phyloP scores from a whole-genome alignment of 768 basidiomycete genomes.

The Hypholoma fasciculare region DNA sequence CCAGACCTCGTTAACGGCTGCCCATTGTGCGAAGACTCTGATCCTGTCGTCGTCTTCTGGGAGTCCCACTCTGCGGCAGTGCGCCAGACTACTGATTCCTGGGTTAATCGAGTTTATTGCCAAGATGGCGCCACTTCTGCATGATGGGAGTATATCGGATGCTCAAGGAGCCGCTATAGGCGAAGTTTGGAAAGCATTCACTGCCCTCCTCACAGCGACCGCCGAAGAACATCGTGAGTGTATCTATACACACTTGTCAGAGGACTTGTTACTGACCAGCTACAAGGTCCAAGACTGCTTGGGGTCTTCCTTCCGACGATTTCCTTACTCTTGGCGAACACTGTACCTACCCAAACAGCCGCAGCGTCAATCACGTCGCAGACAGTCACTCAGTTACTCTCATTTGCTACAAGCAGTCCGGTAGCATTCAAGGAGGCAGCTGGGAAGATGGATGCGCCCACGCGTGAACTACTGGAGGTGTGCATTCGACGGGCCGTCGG shows the following conservation, averaged over 20 bases:
- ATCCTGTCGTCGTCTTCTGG: slow-evolving; percentile 69
- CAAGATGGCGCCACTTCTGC: slow-evolving; percentile 60
- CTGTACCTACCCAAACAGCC: slow-evolving; percentile 35
- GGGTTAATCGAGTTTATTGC: slow-evolving; percentile 81
- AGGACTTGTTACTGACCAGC: slow-evolving; percentile 8
- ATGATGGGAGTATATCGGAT: slow-evolving; percentile 57
- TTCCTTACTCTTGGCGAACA: slow-evolving; percentile 64
- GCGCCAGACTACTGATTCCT: slow-evolving; percentile 71
- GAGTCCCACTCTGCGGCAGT: slow-evolving; percentile 67
- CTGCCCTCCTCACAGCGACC: slow-evolving; percentile 57
- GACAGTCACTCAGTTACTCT: slow-evolving; percentile 66
- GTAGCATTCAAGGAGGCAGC: slow-evolving; percentile 85
- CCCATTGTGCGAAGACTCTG: slow-evolving; percentile 88
- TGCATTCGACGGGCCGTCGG: slow-evolving; percentile 78
- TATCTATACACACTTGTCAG: background rate
- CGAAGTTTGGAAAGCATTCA: slow-evolving; percentile 84
- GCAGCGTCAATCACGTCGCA: slow-evolving; percentile 46
- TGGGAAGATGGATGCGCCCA: slow-evolving; percentile 55
- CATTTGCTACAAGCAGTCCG: slow-evolving; percentile 71
- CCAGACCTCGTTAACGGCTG: slow-evolving; percentile 80
- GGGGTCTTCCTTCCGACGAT: slow-evolving; percentile 77
- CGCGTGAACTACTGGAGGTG: slow-evolving; percentile 67
- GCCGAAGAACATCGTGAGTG: slow-evolving; percentile 64
- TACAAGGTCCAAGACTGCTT: slow-evolving; percentile 62
- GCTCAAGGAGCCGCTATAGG: slow-evolving; percentile 61